Base-by-base conservation (phyloP, 2,329 filamentous ascomycete genomes). In the Pseudogymnoascus sp. region DNA sequence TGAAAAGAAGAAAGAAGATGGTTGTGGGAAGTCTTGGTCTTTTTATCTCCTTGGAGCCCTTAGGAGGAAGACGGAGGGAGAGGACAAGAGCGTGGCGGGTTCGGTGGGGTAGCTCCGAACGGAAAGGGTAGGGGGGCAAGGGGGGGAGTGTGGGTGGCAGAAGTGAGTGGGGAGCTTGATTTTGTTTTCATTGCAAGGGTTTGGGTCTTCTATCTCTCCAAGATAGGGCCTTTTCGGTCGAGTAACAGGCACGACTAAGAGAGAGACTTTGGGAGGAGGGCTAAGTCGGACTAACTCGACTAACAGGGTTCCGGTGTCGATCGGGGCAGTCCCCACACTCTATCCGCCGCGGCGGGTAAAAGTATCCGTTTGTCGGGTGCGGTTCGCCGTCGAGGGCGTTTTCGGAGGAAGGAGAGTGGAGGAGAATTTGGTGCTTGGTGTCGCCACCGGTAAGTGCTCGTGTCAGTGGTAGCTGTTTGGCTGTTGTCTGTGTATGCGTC, bases 91-190 rank as follows among this genome's bases (percentile, higher is more conserved):
- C 46, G 46, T 53, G 46, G 46, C 46, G 46, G 46, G 23, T 16
- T 16, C 46, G 46, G 46, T 53, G 46, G 46, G 46, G 46, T 53
- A 53, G 46, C 46, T 53, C 46, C 46, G 46, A 31, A 53, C 23
- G 46, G 23, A 53, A 53, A 53, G 46, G 46, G 46, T 53, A 46
- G 21, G 42, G 42, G 16, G 16, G 46, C 23, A 49, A 49, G 25
- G 46, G 46, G 46, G 12, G 6, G 46, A 31, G 46, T 31, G 46
- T 53, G 46, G 46, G 46, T 53, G 46, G 46, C 46, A 53, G 46
- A 53, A 43, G 46, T 31, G 46, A 53, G 46, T 53, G 46, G 46
- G 46, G 46, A 53, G 46, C 46, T 53, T 53, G 46, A 53, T 53
- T 53, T 53, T 53, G 14, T 31, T 53, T 53, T 53, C 46, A 53